Base-by-base conservation (phyloP, 75 land plant genomes). In the Cupressus sempervirens region DNA sequence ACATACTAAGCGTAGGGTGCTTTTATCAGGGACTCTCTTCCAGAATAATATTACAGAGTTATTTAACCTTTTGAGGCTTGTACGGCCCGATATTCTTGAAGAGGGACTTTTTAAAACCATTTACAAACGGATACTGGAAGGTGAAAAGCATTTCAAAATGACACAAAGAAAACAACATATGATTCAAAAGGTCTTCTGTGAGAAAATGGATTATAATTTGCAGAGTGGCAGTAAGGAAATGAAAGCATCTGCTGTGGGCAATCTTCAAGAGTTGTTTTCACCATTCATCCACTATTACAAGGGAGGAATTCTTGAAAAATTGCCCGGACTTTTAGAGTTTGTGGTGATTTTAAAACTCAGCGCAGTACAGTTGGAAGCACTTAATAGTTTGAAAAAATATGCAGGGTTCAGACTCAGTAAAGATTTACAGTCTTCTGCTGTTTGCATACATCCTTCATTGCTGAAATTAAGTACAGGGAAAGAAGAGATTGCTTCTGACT, bases 241-340 rank as follows among this genome's bases (percentile, higher is more conserved):
- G 52, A 93, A 88, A 86, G 83, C 85, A 18, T 72, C 87, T 38
- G 93, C 94, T 13, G 93, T 93, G 58, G 84, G 90, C 36, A 90
- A 92, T 81, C 87, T 93, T 13, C 84, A 92, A 34, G 88, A 90
- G 85, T 83, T 97, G 88, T 8, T 82, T 50, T 54, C 83, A 54
- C 30, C 62, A 35, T 35, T 52, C 32, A 62, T 82, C 18, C 92
- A 94, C 23, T 95, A 94, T 82, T 93, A 97, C 52, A 93, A 87
- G 54, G 99, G 98, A 29, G 95, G 92, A 80, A 88, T 95, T 85
- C 77, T 94, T 86, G 90, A 93, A 76, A 93, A 91, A 40, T 86
- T 97, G 18, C 98, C 97, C 29, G 99, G 99, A 7, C 91, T 95
- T 41, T 84, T 89, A n/a, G 99, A 97, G 53, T 92, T 92, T 84